phyloP scores from a whole-genome alignment of 2,329 filamentous ascomycete species.

The Pezicula rhizophila region DNA sequence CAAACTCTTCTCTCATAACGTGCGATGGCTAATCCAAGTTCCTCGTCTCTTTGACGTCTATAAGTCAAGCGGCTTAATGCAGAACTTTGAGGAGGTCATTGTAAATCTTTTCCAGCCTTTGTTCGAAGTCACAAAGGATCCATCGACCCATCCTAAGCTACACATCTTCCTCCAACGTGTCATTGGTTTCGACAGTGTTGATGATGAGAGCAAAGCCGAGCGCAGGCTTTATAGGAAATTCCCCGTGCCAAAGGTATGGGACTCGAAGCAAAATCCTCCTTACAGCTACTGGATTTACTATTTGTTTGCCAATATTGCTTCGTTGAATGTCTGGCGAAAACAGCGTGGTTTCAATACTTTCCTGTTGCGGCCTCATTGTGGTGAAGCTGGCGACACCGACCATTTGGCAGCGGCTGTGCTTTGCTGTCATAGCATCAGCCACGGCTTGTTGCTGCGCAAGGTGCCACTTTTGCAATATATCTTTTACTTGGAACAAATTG shows the following conservation, averaged over 20 bases:
- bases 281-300: slow-evolving; percentile 99
- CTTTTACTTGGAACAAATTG: slow-evolving; percentile 96
- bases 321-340: slow-evolving; percentile 86
- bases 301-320: slow-evolving; percentile 87
- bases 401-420: slow-evolving; percentile 87
- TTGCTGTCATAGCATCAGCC: slow-evolving; percentile 94
- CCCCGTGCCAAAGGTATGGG: slow-evolving; percentile 82
- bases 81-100: slow-evolving; percentile 84
- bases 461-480: slow-evolving; percentile 93
- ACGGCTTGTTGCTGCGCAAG: slow-evolving; percentile 86
- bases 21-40: slow-evolving; percentile 94
- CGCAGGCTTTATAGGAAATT: slow-evolving; percentile 93
- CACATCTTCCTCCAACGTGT: slow-evolving; percentile 93
- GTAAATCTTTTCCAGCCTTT: slow-evolving; percentile 88
- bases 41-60: slow-evolving; percentile 94
- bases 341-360: slow-evolving; percentile 95
- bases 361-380: slow-evolving; percentile 85
- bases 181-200: slow-evolving; percentile 94
- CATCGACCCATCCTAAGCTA: slow-evolving; percentile 80
- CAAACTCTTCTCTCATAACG: slow-evolving; percentile 95
- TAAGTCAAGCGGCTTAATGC: slow-evolving; percentile 81
- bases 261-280: slow-evolving; percentile 88
- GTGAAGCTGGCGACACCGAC: slow-evolving; percentile 94
- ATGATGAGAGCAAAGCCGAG: slow-evolving; percentile 96
- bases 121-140: slow-evolving; percentile 89